Evolutionary conservation across 1,284 basidiomycete genomes (phyloP), one percentile per base, ranked within the genome.

Genomic region (Apiotrichum gracile): DNA sequence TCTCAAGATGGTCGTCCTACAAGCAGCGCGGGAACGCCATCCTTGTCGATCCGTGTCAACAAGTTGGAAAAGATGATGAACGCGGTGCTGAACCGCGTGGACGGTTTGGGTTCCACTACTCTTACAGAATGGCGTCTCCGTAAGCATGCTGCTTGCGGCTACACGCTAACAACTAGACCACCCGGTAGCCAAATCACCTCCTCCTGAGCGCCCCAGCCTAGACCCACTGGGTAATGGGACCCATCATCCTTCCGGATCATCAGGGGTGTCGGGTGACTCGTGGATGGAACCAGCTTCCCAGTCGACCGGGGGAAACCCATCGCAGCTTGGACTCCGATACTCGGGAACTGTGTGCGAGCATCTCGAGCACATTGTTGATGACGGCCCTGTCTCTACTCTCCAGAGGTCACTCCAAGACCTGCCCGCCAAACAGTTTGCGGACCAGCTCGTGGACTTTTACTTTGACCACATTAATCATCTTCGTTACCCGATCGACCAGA

Each of bases 401-500:
- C 59, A 85, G 2, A 86, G 91, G 65, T 80, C 91, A 22, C 77
- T 91, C 44, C 82, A 85, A 65, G 88, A 92, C 63, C 80, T 93
- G 27, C 90, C 90, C 21, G 82, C 85, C 2, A 80, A 81, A 47
- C 77, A 82, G 49, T 77, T 83, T 25, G 85, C 85, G 13, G 83
- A 87, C 63, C 81, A 82, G 31, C 80, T 76, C n/a, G 64, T 73
- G 31, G 63, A 65, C 35, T 73, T 68, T 62, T 76, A 72, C 60
- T 76, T 76, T 49, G 46, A 54, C 21, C 60, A 68, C 63, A 90
- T 91, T 75, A 94, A 96, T 69, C 90, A 87, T 82, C 90, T 91
- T 17, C 83, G 91, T 27, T 91, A 94, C 71, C 91, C 91, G 35
- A 82, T 96, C 25, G 89, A 88, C 37, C 88, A 93, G 58, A 80